These are phyloP conservation scores for Crithidia expoeki DNA, from an alignment of 208 protist species.

Conservation along the genomic window DNA sequence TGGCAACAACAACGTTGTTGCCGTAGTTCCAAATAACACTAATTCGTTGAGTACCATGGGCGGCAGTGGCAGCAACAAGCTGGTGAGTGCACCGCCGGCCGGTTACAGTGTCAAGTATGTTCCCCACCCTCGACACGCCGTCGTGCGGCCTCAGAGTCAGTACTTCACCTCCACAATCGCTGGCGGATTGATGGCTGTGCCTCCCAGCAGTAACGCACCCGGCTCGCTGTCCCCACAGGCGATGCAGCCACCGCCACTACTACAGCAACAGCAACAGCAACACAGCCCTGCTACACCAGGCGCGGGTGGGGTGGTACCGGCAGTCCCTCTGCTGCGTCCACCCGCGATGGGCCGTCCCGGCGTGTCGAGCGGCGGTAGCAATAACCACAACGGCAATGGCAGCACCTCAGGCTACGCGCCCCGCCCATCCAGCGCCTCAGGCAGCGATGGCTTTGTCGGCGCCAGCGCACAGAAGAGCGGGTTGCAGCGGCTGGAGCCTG, in stretches of 20 bases:
- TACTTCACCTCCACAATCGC: conserved; percentile 37
- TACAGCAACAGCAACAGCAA: conserved; percentile 6
- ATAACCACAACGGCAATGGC: background rate
- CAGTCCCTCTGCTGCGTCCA: conserved; percentile 34
- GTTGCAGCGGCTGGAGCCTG: conserved; percentile 5
- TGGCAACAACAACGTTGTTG: background rate
- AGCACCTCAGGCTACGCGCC: background rate
- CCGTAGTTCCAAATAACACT: background rate
- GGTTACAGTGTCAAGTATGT: conserved; percentile 33
- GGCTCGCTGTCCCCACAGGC: background rate
- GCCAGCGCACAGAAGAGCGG: conserved; percentile 3
- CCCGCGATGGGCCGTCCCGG: conserved; percentile 12
- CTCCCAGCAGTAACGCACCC: conserved; percentile 5
- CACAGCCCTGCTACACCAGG: conserved; percentile 9
- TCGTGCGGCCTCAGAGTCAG: conserved; percentile 35
- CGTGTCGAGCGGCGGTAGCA: background rate
- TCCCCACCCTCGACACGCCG: conserved; percentile 28
- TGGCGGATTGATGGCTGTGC: conserved; percentile 32
- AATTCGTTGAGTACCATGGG: background rate
- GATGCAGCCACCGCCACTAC: background rate
- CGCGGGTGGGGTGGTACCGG: background rate
- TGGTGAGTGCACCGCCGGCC: background rate
- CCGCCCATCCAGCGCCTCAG: background rate
- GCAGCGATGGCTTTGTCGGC: background rate
- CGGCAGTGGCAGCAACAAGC: background rate